A percentile compares a stretch with the other conserved stretches of the same genome.
phyloP scores from a whole-genome alignment of 192 early-diverging fungal genomes.

The Globomyces pollinis-pini region DNA sequence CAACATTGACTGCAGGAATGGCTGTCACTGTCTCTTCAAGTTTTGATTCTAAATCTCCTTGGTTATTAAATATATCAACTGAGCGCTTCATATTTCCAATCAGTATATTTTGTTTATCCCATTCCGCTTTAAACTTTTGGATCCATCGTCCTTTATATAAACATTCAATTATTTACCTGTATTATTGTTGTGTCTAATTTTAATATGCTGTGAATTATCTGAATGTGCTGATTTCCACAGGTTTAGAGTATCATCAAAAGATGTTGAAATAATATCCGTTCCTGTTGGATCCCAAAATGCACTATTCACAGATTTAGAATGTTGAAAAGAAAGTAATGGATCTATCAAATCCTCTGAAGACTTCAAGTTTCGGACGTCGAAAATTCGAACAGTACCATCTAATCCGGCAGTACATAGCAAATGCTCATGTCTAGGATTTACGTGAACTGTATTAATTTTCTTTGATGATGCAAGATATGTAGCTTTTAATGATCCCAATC shows the following conservation, averaged over 20 bases:
- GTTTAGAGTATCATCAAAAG: conserved; percentile 52
- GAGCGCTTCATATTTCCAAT: conserved; percentile 64
- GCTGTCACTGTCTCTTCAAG: conserved; percentile 44
- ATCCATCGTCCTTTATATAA: conserved; percentile 44
- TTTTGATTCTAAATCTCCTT: conserved; percentile 39
- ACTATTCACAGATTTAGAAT: conserved; percentile 48
- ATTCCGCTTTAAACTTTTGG: conserved; percentile 53
- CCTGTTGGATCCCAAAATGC: conserved; percentile 64
- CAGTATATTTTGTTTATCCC: conserved; percentile 25
- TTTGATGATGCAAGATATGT: conserved; percentile 37
- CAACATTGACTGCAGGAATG: conserved; percentile 54
- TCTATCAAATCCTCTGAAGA: conserved; percentile 1
- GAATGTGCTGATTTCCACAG: conserved; percentile 37
- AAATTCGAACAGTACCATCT: conserved; percentile 54
- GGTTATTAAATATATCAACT: conserved; percentile 52
- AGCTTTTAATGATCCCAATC: conserved; percentile 5
- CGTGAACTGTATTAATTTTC: conserved; percentile 55
- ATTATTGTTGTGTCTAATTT: conserved; percentile 53
- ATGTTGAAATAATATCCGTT: conserved; percentile 38
- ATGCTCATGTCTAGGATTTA: conserved; percentile 42
- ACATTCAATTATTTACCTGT: conserved; percentile 45
- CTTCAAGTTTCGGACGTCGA: conserved; percentile 49
- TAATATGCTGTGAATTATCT: conserved; percentile 24
- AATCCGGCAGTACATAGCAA: conserved; percentile 41
- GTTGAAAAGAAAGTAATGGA: conserved; percentile 32